Evolutionary conservation across 305 asterid genomes (phyloP).

Genomic region (Fraxinus velutina): DNA sequence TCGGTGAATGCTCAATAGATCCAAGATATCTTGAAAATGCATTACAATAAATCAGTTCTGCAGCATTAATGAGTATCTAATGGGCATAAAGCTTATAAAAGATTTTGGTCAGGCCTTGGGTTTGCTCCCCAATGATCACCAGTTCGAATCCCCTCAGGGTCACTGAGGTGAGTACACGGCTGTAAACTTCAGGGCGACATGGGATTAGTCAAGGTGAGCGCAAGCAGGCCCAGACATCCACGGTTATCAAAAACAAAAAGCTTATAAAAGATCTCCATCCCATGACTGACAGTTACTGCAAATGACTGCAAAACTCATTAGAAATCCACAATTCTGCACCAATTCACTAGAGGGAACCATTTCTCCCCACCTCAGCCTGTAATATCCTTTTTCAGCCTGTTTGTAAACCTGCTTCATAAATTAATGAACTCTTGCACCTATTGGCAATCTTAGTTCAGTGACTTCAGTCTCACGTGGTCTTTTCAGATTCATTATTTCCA

Average conservation of each 20-base stretch:
- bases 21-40: conserved; percentile 15
- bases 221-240: too few relatives aligned
- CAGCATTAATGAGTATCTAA: conserved; percentile 18
- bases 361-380: background rate
- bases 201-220: too few relatives aligned
- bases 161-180: too few relatives aligned
- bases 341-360: background rate
- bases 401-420: background rate
- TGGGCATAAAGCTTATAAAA: background rate
- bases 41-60: background rate
- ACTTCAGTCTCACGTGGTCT: background rate
- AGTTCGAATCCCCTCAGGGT: too few relatives aligned
- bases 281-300: conserved; percentile 8
- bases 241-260: too few relatives aligned
- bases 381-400: background rate
- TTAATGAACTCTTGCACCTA: background rate
- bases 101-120: too few relatives aligned
- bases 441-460: background rate
- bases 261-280: background rate
- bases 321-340: background rate
- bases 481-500: background rate
- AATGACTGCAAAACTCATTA: background rate
- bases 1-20: background rate
- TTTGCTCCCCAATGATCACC: too few relatives aligned
- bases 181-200: too few relatives aligned